Evolutionary conservation across 139 green algal species (phyloP).

Genomic region (Tetratostichococcus sp.): DNA sequence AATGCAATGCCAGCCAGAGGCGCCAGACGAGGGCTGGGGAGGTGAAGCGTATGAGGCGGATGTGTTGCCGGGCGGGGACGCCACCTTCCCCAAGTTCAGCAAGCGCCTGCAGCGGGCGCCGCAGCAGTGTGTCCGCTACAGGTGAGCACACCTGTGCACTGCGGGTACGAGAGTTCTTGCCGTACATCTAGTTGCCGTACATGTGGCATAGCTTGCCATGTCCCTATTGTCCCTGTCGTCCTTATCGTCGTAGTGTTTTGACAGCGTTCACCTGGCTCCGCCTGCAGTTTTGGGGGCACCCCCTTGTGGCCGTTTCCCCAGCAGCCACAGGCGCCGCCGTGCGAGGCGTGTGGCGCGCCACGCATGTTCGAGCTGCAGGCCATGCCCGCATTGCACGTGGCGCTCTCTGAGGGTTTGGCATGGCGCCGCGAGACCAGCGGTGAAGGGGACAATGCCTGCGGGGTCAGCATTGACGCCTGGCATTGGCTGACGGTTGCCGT

Average conservation of each 20-base stretch:
- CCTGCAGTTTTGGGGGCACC: slow-evolving; percentile 24
- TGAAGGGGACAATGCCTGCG: not conserved
- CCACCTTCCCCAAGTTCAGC: slow-evolving; percentile 52
- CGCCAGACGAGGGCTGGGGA: slow-evolving; percentile 34
- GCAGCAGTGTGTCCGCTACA: slow-evolving; percentile 58
- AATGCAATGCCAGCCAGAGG: too few species aligned
- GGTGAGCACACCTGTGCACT: too few species aligned
- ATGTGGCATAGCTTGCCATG: not conserved
- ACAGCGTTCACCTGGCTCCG: too few species aligned
- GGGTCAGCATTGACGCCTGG: slow-evolving; percentile 36
- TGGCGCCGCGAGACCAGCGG: not conserved
- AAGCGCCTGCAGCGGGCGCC: slow-evolving; percentile 43
- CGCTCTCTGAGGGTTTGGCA: not conserved
- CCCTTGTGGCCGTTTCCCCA: slow-evolving; percentile 36
- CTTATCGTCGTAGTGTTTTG: too few species aligned
- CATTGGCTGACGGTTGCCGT: slow-evolving; percentile 58
- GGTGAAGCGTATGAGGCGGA: slow-evolving; percentile 65
- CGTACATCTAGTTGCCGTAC: too few species aligned
- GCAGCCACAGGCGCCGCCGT: slow-evolving; percentile 18
- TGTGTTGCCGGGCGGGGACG: slow-evolving; percentile 27
- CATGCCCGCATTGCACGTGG: slow-evolving; percentile 39
- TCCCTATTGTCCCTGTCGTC: too few species aligned
- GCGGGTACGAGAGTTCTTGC: too few species aligned
- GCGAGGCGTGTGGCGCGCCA: slow-evolving; percentile 29
- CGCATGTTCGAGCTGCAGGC: slow-evolving; percentile 62